These are phyloP conservation scores for Aspergillus texensis DNA, from an alignment of 2,329 filamentous ascomycete species.

Conservation along the genomic window DNA sequence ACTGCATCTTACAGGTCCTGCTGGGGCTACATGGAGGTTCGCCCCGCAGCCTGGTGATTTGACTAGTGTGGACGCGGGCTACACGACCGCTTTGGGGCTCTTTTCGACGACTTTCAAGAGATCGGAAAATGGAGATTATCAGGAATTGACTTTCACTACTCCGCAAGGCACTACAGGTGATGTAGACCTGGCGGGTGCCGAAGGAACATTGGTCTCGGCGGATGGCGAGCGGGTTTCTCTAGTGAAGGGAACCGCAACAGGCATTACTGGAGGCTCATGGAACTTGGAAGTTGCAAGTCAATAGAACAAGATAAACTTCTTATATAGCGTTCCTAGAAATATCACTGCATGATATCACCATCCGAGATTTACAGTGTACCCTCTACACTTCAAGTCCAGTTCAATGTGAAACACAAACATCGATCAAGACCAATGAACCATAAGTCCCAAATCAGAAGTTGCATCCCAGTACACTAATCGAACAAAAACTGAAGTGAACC, in stretches of 20 bases:
- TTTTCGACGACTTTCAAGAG: slow-evolving; percentile 28
- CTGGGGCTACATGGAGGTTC: slow-evolving; percentile 41
- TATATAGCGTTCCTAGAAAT: neutral
- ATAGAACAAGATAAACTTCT: neutral
- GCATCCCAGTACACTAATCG: too few relatives aligned
- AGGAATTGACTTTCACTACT: slow-evolving; percentile 9
- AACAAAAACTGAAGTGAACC: neutral
- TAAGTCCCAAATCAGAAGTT: too few relatives aligned
- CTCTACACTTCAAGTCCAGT: neutral
- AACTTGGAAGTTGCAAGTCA: neutral
- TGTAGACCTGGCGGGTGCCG: neutral
- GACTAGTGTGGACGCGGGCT: slow-evolving; percentile 41
- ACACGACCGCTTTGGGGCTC: slow-evolving; percentile 38
- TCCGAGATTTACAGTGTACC: neutral
- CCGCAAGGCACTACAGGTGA: slow-evolving; percentile 9
- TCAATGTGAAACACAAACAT: too few relatives aligned
- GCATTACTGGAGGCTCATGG: neutral
- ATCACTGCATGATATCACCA: neutral
- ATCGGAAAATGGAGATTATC: neutral
- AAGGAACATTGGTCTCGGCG: neutral
- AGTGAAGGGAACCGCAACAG: neutral
- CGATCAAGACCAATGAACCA: too few relatives aligned
- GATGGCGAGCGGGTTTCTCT: neutral
- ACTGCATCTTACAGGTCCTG: slow-evolving; percentile 41
- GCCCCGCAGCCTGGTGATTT: slow-evolving; percentile 41